Evolutionary conservation across 192 early-diverging fungal genomes (phyloP).

Genomic region (Paraglomus brasilianum): DNA sequence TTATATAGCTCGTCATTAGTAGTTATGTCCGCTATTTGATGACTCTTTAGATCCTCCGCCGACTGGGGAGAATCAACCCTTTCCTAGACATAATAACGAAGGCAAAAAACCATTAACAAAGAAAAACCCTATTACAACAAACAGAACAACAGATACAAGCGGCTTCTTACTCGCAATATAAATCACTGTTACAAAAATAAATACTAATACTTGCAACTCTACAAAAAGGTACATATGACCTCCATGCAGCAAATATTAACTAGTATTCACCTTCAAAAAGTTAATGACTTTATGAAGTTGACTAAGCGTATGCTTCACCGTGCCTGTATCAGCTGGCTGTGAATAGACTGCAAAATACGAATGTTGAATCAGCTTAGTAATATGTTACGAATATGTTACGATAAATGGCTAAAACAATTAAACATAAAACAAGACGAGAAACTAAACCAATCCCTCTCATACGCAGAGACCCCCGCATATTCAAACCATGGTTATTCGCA

Average conservation of each 20-base stretch:
- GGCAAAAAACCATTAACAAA: slow-evolving; percentile 6
- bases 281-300: slow-evolving; percentile 56
- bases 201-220: background rate
- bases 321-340: slow-evolving; percentile 57
- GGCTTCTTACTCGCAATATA: slow-evolving; percentile 1
- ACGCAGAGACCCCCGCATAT: too few species aligned
- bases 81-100: slow-evolving; percentile 21
- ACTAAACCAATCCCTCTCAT: too few species aligned
- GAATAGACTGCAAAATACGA: slow-evolving; percentile 47
- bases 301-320: slow-evolving; percentile 53
- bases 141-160: background rate
- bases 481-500: too few species aligned
- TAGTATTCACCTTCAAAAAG: slow-evolving; percentile 48
- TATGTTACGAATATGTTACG: too few species aligned
- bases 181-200: background rate
- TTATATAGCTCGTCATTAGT: slow-evolving; percentile 54
- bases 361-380: too few species aligned
- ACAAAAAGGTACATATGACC: background rate
- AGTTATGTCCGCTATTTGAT: slow-evolving; percentile 52
- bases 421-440: too few species aligned
- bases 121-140: background rate
- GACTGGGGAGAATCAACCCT: slow-evolving; percentile 60
- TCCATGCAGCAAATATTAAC: background rate
- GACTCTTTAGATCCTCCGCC: slow-evolving; percentile 54
- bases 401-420: too few species aligned